phyloP scores from a whole-genome alignment of 306 rosid species.

The Dryas alaskensis region DNA sequence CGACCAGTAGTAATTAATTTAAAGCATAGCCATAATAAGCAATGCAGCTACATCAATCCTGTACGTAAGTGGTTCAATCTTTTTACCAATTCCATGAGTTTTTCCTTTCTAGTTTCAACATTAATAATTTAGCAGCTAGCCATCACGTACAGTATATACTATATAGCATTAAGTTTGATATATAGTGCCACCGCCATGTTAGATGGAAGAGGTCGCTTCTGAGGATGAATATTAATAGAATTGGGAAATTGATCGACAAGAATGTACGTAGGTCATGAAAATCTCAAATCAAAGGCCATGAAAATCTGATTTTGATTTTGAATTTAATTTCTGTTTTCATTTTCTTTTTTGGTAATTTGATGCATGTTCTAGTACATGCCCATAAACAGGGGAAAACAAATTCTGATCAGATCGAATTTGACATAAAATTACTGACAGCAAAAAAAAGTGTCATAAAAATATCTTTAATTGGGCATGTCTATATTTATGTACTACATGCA shows the following conservation, averaged over 20 bases:
- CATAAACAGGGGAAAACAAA: too few species aligned
- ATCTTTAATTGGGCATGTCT: constrained; percentile 33
- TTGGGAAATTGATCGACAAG: background rate
- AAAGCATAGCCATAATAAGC: too few species aligned
- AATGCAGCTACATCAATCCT: too few species aligned
- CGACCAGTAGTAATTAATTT: too few species aligned
- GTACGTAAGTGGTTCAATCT: background rate
- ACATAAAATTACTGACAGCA: constrained; percentile 48
- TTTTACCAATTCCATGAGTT: background rate
- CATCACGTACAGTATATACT: background rate
- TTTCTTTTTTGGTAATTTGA: too few species aligned
- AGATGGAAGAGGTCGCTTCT: background rate
- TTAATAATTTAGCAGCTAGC: background rate
- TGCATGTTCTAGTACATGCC: too few species aligned
- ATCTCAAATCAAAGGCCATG: too few species aligned
- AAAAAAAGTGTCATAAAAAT: constrained; percentile 50
- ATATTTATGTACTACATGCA: background rate
- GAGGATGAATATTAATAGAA: background rate
- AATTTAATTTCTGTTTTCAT: too few species aligned
- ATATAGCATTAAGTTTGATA: background rate
- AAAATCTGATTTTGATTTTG: too few species aligned
- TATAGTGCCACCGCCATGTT: constrained; percentile 18
- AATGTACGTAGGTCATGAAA: background rate
- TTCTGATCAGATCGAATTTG: constrained; percentile 25
- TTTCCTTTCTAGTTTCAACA: background rate